These are phyloP conservation scores for Filosporella fistucella DNA, from an alignment of 495 filamentous ascomycete species.

Conservation along the genomic window DNA sequence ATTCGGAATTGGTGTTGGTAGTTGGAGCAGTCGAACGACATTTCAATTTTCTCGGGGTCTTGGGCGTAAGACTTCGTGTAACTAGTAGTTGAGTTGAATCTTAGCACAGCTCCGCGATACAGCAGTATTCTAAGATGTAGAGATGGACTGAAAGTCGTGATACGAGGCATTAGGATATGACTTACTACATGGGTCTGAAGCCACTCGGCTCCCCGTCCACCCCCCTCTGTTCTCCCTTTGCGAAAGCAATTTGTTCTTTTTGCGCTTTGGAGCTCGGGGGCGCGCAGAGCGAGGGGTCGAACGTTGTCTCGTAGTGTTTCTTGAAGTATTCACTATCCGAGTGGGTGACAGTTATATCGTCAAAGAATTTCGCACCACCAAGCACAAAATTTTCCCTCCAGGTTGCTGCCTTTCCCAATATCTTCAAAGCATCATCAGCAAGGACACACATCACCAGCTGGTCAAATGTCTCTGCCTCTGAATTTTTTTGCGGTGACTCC, in stretches of 20 bases:
- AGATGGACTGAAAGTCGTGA: no score
- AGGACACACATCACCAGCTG: slow-evolving; percentile 72
- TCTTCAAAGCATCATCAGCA: slow-evolving; percentile 66
- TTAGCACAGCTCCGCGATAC: no score
- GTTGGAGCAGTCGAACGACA: slow-evolving; percentile 82
- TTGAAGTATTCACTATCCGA: slow-evolving; percentile 71
- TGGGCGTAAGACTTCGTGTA: slow-evolving; percentile 64
- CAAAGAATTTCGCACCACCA: slow-evolving; percentile 69
- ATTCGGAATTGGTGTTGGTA: slow-evolving; percentile 79
- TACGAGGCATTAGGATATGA: no score
- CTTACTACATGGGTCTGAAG: slow-evolving; percentile 84
- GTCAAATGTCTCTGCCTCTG: slow-evolving; percentile 50
- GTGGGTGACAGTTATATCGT: slow-evolving; percentile 84
- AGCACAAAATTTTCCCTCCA: slow-evolving; percentile 65
- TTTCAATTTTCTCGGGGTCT: slow-evolving; percentile 69
- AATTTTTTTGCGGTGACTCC: no score
- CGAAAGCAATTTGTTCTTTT: slow-evolving; percentile 47
- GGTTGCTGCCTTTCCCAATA: slow-evolving; percentile 58
- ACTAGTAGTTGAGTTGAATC: no score
- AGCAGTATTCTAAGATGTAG: no score
- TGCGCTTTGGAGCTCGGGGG: slow-evolving; percentile 41
- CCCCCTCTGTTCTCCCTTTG: slow-evolving; percentile 31
- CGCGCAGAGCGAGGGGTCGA: slow-evolving; percentile 46
- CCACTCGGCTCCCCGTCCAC: slow-evolving; percentile 30
- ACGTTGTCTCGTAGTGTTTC: slow-evolving; percentile 69